Percentiles rank a stretch among this genome's conserved stretches.
Conservation (phyloP, 371 early-diverging fungal genomes). For the Quaeritorhiza haematococci region DNA sequence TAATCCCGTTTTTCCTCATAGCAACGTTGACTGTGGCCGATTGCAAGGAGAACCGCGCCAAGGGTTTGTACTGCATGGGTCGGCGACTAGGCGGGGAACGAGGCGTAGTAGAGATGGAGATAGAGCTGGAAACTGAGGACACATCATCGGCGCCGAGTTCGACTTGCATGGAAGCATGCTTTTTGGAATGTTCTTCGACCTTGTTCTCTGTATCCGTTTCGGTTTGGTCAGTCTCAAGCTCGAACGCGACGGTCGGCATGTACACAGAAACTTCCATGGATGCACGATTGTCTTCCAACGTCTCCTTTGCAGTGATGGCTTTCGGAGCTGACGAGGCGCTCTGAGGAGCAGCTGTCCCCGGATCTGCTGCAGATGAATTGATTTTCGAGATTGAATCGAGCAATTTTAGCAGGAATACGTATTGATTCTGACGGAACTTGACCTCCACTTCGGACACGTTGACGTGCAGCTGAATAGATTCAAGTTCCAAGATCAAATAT, state of each 20-base stretch:
- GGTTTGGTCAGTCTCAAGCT: constrained; percentile 24
- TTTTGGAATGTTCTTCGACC: no score
- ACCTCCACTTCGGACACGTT: constrained; percentile 71
- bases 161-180: no score
- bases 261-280: constrained; percentile 13
- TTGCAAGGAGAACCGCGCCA: constrained; percentile 45
- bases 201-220: background rate
- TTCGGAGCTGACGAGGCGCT: background rate
- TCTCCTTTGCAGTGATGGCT: background rate
- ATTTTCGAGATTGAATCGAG: constrained; percentile 29
- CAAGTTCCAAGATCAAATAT: background rate
- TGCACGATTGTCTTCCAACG: background rate
- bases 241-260: constrained; percentile 51
- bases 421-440: constrained; percentile 75
- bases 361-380: no score
- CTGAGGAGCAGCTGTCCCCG: background rate
- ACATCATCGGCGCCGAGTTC: no score
- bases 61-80: constrained; percentile 13
- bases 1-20: constrained; percentile 53
- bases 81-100: no score
- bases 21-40: constrained; percentile 57
- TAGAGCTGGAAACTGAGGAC: no score
- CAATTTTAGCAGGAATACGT: constrained; percentile 61
- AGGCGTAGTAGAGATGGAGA: no score
- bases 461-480: constrained; percentile 55